These are phyloP conservation scores for Nakaseomyces sp. DNA, from an alignment of 1,139 yeast genomes.

Conservation along the genomic window DNA sequence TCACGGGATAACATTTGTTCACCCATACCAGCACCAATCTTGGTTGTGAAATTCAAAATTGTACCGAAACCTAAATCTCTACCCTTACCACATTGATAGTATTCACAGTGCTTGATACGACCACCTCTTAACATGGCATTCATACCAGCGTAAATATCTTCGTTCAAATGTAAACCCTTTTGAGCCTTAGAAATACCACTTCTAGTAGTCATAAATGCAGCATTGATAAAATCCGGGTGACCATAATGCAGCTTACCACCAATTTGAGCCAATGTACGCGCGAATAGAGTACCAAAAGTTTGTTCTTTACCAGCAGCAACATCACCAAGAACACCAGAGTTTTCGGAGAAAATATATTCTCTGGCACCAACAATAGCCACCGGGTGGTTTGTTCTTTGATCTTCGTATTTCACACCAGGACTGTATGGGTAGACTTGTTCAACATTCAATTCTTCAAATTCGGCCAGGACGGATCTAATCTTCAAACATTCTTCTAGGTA, in stretches of 20 bases:
- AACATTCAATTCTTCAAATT: conserved; percentile 89
- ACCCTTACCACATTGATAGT: conserved; percentile 99
- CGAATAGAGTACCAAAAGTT: conserved; percentile 97
- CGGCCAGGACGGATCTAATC: conserved; percentile 94
- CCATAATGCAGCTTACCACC: conserved; percentile 99
- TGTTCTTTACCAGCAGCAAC: conserved; percentile 99
- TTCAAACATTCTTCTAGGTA: conserved; percentile 96
- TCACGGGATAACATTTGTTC: conserved; percentile 98
- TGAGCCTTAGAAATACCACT: conserved; percentile 99
- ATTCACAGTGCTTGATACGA: conserved; percentile 97
- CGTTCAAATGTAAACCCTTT: conserved; percentile 95
- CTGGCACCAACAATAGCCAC: conserved; percentile 99
- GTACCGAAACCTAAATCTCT: conserved; percentile 99
- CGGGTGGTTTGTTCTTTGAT: conserved; percentile 49
- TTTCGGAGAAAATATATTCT: conserved; percentile 97
- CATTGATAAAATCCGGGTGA: conserved; percentile 97
- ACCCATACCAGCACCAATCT: conserved; percentile 99
- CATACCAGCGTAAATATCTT: conserved; percentile 99
- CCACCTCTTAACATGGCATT: conserved; percentile 96
- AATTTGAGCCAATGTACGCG: conserved; percentile 94
- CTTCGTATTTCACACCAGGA: conserved; percentile 41
- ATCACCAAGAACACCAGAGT: conserved; percentile 98
- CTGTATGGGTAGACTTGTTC: conserved; percentile 80
- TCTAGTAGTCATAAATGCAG: conserved; percentile 91
- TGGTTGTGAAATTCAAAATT: conserved; percentile 94